These are phyloP conservation scores for Fragaria nilgerrensis DNA, from an alignment of 306 rosid genomes.

Conservation along the genomic window DNA sequence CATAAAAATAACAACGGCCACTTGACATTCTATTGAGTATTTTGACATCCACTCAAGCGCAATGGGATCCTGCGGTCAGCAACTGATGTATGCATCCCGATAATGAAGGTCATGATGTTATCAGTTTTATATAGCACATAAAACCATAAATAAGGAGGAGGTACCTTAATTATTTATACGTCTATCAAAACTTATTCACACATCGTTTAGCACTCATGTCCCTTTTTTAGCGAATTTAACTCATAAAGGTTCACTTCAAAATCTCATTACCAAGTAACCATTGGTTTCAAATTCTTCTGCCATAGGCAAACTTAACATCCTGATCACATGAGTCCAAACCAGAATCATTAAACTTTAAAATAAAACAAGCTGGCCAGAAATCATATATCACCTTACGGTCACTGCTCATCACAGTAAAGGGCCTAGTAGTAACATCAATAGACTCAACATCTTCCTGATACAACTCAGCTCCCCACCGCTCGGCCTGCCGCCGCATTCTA, in stretches of 20 bases:
- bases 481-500: conserved; percentile 72
- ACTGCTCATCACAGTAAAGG: conserved; percentile 85
- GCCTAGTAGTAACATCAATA: conserved; percentile 65
- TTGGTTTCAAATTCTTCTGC: background rate
- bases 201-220: background rate
- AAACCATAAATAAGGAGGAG: background rate
- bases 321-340: background rate
- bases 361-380: conserved; percentile 21
- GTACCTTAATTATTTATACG: background rate
- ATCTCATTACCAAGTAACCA: too few relatives aligned
- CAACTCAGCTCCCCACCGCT: conserved; percentile 96
- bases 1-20: background rate
- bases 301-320: background rate
- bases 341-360: background rate
- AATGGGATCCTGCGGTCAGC: background rate
- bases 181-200: background rate
- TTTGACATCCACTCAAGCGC: background rate
- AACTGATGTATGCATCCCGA: background rate
- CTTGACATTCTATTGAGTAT: background rate
- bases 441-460: conserved; percentile 88
- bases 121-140: background rate
- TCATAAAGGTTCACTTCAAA: background rate
- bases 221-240: background rate
- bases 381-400: conserved; percentile 86
- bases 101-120: background rate